These are phyloP conservation scores for Pugionium cornutum DNA, from an alignment of 345 rosid species.

Conservation along the genomic window DNA sequence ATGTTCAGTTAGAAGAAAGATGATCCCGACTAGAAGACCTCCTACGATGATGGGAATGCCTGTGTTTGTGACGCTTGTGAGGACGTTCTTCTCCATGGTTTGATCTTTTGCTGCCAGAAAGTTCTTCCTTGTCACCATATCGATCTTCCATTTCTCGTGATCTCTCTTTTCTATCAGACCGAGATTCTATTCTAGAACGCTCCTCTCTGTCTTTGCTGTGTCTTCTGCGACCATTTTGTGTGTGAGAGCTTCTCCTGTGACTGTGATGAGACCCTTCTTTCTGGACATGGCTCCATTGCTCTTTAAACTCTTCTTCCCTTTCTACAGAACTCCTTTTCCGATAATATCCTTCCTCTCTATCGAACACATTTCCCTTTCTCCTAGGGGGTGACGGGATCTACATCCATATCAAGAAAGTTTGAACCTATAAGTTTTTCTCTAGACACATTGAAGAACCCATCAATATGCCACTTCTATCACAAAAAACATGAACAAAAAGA, in stretches of 20 bases:
- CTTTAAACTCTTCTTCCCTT: conserved; percentile 43
- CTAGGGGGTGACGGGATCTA: conserved; percentile 91
- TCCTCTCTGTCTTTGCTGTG: conserved; percentile 43
- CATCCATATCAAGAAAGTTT: conserved; percentile 20
- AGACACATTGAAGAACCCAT: neutral
- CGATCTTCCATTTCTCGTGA: conserved; percentile 35
- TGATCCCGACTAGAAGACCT: neutral
- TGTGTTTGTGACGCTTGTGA: conserved; percentile 29
- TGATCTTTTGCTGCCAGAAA: conserved; percentile 34
- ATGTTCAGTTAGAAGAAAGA: neutral
- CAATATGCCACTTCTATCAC: neutral
- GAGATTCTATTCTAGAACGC: conserved; percentile 23
- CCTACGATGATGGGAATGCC: neutral
- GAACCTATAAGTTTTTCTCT: neutral
- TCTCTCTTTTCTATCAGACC: conserved; percentile 43
- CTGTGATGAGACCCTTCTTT: conserved; percentile 23
- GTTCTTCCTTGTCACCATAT: conserved; percentile 38
- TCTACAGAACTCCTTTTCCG: conserved; percentile 41
- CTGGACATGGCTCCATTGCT: conserved; percentile 1
- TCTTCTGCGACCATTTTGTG: conserved; percentile 28
- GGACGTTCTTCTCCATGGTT: conserved; percentile 27
- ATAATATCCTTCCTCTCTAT: conserved; percentile 44
- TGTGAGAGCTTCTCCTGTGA: conserved; percentile 23
- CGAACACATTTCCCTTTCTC: conserved; percentile 50
- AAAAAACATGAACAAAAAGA: conserved; percentile 13